Conservation (phyloP, 2,329 filamentous ascomycete genomes). For the Nigrograna mackinnonii region DNA sequence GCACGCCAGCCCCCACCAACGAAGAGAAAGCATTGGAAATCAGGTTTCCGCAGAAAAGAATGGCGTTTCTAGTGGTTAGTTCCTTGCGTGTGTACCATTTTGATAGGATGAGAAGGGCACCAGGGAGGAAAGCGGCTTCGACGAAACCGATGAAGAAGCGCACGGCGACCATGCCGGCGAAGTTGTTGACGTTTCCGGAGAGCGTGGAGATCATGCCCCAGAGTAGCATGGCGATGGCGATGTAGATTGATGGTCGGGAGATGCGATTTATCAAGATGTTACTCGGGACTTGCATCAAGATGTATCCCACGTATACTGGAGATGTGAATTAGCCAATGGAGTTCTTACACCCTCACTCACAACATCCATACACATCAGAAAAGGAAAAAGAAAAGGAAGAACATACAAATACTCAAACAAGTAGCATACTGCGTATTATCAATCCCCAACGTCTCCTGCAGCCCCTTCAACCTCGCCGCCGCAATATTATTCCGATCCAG, state of each 20-base stretch:
- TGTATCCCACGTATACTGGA: slow-evolving; percentile 21
- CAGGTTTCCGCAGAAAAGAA: slow-evolving; percentile 47
- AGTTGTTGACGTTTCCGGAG: slow-evolving; percentile 35
- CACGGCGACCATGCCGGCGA: slow-evolving; percentile 40
- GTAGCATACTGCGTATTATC: slow-evolving; percentile 36
- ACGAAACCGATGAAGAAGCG: slow-evolving; percentile 43
- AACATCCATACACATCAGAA: not conserved
- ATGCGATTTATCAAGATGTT: slow-evolving; percentile 50
- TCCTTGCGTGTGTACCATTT: slow-evolving; percentile 68
- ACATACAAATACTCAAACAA: slow-evolving; percentile 32
- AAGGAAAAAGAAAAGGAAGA: not conserved
- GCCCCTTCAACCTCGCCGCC: slow-evolving; percentile 33
- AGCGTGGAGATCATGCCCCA: slow-evolving; percentile 46
- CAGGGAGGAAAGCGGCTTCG: slow-evolving; percentile 60
- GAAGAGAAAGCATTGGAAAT: slow-evolving; percentile 50
- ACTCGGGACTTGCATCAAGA: slow-evolving; percentile 39
- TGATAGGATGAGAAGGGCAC: slow-evolving; percentile 64
- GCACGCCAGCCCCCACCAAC: slow-evolving; percentile 47
- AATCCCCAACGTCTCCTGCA: slow-evolving; percentile 34
- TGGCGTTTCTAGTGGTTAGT: slow-evolving; percentile 42
- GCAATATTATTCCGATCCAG: slow-evolving; percentile 39
- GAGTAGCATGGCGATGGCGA: slow-evolving; percentile 38
- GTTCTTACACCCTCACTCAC: not conserved
- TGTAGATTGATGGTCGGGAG: slow-evolving; percentile 38
- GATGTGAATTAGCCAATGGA: slow-evolving; percentile 11